These are phyloP conservation scores for Thymus mandschuricus DNA, from an alignment of 257 asterid genomes.

Conservation along the genomic window DNA sequence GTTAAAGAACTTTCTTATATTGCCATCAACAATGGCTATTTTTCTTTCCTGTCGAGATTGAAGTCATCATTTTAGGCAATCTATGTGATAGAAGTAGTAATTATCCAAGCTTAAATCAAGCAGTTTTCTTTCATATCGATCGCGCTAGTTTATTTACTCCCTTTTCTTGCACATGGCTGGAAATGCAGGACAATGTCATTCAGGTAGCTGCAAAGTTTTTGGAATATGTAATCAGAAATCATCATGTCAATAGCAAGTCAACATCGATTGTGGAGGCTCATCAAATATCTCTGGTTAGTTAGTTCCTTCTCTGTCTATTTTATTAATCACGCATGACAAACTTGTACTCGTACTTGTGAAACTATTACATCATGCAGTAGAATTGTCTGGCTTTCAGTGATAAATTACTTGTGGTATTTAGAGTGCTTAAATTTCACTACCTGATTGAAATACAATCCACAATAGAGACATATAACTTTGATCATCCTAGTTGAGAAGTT, in stretches of 20 bases:
- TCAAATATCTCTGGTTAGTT: conserved; percentile 82
- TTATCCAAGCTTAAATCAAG: conserved; percentile 11
- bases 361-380: not conserved
- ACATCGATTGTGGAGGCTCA: conserved; percentile 66
- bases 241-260: conserved; percentile 58
- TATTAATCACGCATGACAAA: conserved; percentile 8
- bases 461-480: not conserved
- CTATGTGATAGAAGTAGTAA: not conserved
- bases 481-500: not conserved
- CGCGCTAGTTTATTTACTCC: conserved; percentile 10
- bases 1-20: not conserved
- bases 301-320: conserved; percentile 4
- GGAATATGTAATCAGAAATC: conserved; percentile 72
- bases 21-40: not conserved
- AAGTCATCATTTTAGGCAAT: not conserved
- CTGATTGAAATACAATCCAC: no score
- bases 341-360: not conserved
- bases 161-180: conserved; percentile 31
- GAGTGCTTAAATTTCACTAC: conserved; percentile 20
- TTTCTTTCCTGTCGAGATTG: not conserved
- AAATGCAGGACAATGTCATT: conserved; percentile 70
- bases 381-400: conserved; percentile 18
- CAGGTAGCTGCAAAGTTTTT: conserved; percentile 45
- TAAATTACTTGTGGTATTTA: not conserved
- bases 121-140: conserved; percentile 14